phyloP scores from a whole-genome alignment of 768 basidiomycete species.

The Favolaschia claudopus region DNA sequence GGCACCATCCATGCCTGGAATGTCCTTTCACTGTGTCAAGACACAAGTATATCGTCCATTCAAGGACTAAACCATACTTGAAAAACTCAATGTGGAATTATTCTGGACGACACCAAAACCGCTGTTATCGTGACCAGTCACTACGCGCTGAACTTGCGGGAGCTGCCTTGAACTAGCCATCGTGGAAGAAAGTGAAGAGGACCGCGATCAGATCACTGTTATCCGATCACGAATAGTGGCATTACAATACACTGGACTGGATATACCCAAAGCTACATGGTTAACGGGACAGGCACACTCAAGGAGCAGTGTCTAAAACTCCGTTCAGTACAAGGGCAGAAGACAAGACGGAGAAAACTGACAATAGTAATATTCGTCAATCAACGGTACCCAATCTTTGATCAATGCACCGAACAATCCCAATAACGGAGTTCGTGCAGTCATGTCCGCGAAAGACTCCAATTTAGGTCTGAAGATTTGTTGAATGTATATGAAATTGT shows the following conservation, averaged over 20 bases:
- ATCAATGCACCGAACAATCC: slow-evolving; percentile 74
- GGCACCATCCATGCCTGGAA: slow-evolving; percentile 44
- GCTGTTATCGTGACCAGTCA: slow-evolving; percentile 54
- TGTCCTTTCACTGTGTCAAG: slow-evolving; percentile 33
- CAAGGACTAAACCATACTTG: slow-evolving; percentile 32
- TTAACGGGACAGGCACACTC: slow-evolving; percentile 29
- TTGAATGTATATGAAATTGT: slow-evolving; percentile 10
- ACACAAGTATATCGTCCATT: not conserved
- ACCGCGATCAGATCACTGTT: slow-evolving; percentile 13
- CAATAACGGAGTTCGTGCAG: slow-evolving; percentile 66
- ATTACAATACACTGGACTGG: slow-evolving; percentile 8
- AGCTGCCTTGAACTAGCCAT: slow-evolving; percentile 40
- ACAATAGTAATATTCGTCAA: slow-evolving; percentile 94
- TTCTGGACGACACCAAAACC: slow-evolving; percentile 51
- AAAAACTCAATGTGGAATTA: slow-evolving; percentile 39
- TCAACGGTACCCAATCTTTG: slow-evolving; percentile 88
- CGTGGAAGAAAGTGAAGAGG: slow-evolving; percentile 12
- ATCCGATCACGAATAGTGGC: slow-evolving; percentile 11
- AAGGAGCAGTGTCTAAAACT: slow-evolving; percentile 49
- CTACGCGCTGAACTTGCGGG: slow-evolving; percentile 55
- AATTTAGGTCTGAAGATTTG: slow-evolving; percentile 72
- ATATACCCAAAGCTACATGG: slow-evolving; percentile 16
- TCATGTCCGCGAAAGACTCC: slow-evolving; percentile 63
- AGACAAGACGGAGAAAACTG: slow-evolving; percentile 38
- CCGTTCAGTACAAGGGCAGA: not conserved